Conservation (phyloP, 106 monocot species). For the Cymbidium sinense region DNA sequence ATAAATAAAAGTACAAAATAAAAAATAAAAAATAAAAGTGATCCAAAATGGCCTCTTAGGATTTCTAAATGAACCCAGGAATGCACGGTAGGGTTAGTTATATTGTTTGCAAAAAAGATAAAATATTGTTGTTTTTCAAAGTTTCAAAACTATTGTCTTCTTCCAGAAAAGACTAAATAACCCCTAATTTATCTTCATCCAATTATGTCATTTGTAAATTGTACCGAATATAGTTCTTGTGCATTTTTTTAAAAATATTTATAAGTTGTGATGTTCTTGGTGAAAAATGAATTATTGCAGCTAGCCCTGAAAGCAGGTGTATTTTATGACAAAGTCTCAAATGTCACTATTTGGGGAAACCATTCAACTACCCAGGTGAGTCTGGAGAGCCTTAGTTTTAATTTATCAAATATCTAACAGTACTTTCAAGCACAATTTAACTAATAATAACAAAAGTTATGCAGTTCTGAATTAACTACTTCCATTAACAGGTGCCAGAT, state of each 20-base stretch:
- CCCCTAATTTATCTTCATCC: neutral
- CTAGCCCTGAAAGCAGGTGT: constrained; percentile 90
- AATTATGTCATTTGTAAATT: neutral
- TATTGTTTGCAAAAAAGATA: neutral
- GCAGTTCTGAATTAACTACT: constrained; percentile 2
- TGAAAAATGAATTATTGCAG: constrained; percentile 27
- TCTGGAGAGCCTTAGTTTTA: neutral
- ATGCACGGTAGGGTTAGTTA: neutral
- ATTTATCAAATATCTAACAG: neutral
- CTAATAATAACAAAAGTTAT: neutral
- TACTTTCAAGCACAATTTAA: neutral
- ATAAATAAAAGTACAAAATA: too few species aligned
- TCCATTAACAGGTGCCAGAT: constrained; percentile 80
- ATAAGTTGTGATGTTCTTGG: neutral
- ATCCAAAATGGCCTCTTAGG: neutral
- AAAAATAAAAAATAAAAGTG: too few species aligned
- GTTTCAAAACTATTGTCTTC: neutral
- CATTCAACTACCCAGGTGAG: constrained; percentile 97
- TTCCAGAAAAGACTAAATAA: too few species aligned
- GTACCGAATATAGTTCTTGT: neutral
- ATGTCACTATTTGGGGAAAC: constrained; percentile 98
- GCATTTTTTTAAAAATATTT: constrained; percentile 5
- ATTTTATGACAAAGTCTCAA: constrained; percentile 98
- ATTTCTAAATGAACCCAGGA: neutral
- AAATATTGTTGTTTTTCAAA: neutral